phyloP scores from a whole-genome alignment of 768 basidiomycete species.

The Sistotremastrum niveocremeum region DNA sequence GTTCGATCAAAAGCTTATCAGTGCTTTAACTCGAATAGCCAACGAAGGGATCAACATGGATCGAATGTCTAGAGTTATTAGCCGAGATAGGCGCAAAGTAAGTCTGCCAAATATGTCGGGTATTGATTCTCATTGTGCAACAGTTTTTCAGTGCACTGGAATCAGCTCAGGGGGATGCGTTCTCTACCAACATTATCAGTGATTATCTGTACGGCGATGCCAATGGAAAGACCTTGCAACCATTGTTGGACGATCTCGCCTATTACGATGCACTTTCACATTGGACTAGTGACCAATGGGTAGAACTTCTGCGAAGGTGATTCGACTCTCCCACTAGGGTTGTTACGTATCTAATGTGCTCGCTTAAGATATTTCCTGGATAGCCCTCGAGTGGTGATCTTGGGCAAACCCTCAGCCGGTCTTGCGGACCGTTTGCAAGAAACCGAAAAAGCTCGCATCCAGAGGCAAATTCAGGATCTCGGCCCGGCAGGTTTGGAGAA shows the following conservation, averaged over 20 bases:
- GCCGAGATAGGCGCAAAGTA: constrained; percentile 80
- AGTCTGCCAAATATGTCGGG: constrained; percentile 3
- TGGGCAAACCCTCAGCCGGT: constrained; percentile 78
- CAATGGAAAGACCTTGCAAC: constrained; percentile 66
- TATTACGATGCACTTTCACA: constrained; percentile 50
- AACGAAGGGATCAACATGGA: constrained; percentile 78
- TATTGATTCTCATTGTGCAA: constrained; percentile 2
- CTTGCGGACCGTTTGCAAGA: constrained; percentile 71
- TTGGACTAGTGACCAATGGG: constrained; percentile 74
- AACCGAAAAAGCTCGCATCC: constrained; percentile 68
- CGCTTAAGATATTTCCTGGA: constrained; percentile 62
- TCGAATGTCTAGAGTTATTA: constrained; percentile 76
- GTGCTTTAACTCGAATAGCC: constrained; percentile 55
- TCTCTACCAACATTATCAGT: constrained; percentile 58
- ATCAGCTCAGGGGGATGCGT: constrained; percentile 68
- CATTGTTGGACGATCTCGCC: constrained; percentile 65
- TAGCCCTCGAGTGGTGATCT: constrained; percentile 56
- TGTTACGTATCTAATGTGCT: background rate
- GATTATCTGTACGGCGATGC: constrained; percentile 80
- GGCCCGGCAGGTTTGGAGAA: constrained; percentile 72
- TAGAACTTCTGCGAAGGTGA: constrained; percentile 58
- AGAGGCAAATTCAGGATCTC: constrained; percentile 49
- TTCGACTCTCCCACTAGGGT: constrained; percentile 8
- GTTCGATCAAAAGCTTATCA: constrained; percentile 55
- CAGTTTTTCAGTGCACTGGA: constrained; percentile 78